phyloP scores from a whole-genome alignment of 1,284 basidiomycete species.

The Cystobasidiaceae sp. region DNA sequence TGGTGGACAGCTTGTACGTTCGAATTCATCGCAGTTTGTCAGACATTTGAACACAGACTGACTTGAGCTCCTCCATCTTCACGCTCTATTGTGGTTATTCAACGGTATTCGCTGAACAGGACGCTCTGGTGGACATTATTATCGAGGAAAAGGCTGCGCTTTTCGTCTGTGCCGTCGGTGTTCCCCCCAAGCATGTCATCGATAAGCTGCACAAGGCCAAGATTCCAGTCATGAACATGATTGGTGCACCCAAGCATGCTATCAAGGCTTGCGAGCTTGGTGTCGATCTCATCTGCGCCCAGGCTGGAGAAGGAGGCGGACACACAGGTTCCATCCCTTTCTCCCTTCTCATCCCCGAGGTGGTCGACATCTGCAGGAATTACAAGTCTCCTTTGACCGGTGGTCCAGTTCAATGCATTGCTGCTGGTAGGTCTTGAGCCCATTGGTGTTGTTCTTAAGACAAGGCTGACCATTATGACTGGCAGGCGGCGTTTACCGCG shows the following conservation, averaged over 20 bases:
- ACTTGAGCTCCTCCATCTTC: no score
- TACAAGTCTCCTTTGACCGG: conserved; percentile 70
- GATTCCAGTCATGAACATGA: conserved; percentile 82
- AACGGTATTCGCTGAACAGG: no score
- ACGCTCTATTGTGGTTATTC: no score
- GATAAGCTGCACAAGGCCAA: conserved; percentile 72
- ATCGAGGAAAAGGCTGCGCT: conserved; percentile 75
- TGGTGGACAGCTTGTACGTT: conserved; percentile 16
- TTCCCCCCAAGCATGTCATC: conserved; percentile 69
- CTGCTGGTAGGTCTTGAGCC: no score
- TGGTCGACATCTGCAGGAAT: conserved; percentile 71
- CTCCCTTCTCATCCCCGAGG: conserved; percentile 60
- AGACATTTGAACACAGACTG: no score
- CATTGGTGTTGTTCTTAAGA: no score
- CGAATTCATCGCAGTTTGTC: no score
- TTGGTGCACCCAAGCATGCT: conserved; percentile 59
- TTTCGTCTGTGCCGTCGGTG: conserved; percentile 73
- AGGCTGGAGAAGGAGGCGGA: conserved; percentile 47
- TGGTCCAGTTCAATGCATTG: conserved; percentile 58
- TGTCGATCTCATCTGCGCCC: conserved; percentile 75
- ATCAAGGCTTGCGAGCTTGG: conserved; percentile 19
- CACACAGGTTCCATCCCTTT: conserved; percentile 11
- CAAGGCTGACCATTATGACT: conserved; percentile 66
- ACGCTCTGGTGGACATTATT: conserved; percentile 74
- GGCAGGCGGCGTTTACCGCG: conserved; percentile 65